Conservation (phyloP, 768 basidiomycete genomes). For the Lentinula guzmanii region DNA sequence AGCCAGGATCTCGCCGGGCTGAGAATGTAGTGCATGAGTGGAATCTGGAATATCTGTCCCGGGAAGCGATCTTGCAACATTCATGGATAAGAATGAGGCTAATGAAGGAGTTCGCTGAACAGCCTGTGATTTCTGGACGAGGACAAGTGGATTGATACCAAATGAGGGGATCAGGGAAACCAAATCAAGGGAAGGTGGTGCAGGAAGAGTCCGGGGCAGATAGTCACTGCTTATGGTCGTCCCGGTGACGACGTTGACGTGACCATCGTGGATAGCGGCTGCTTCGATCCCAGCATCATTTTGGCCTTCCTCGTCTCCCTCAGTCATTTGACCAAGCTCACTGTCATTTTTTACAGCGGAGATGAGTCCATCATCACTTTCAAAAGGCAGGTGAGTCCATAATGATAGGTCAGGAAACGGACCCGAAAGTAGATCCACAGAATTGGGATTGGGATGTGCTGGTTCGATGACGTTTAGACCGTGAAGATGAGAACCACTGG, state of each 20-base stretch:
- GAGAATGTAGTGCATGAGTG: not conserved
- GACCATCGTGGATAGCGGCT: conserved; percentile 44
- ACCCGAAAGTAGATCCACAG: conserved; percentile 56
- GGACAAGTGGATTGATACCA: conserved; percentile 37
- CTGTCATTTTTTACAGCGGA: conserved; percentile 22
- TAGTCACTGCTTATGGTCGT: conserved; percentile 33
- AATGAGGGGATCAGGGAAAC: conserved; percentile 30
- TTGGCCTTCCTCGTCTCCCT: conserved; percentile 45
- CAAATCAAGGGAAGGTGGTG: conserved; percentile 36
- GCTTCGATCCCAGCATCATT: conserved; percentile 24
- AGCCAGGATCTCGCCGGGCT: conserved; percentile 12
- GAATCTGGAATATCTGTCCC: not conserved
- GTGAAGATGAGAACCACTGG: conserved; percentile 47
- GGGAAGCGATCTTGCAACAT: not conserved
- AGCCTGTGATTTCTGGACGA: conserved; percentile 22
- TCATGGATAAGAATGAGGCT: conserved; percentile 54
- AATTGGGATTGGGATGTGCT: conserved; percentile 30
- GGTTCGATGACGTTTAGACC: conserved; percentile 79
- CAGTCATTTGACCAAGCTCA: conserved; percentile 23
- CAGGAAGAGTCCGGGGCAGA: conserved; percentile 5
- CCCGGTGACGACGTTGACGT: conserved; percentile 53
- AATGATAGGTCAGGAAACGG: conserved; percentile 71
- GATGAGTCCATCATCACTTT: conserved; percentile 63
- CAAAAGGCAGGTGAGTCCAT: conserved; percentile 80
- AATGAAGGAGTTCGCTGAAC: conserved; percentile 43